Percentiles rank a stretch among this genome's conserved stretches.
These are phyloP conservation scores for Globisporangium irregulare DNA, from an alignment of 352 stramenopile species.

Conservation along the genomic window DNA sequence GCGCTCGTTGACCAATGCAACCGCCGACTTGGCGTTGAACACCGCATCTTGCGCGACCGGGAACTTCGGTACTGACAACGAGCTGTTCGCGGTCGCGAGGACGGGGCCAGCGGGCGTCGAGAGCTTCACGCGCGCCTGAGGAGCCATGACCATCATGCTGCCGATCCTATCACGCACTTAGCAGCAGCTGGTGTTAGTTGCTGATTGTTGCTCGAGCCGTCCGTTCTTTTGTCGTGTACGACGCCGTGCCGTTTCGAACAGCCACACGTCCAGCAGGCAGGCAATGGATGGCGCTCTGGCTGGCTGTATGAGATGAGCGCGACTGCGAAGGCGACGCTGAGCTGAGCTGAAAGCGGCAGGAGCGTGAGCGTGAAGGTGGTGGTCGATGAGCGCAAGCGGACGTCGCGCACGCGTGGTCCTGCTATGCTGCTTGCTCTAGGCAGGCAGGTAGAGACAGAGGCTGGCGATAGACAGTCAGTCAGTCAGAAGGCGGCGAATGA, in stretches of 20 bases:
- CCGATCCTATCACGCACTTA: not conserved
- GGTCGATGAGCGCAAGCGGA: not conserved
- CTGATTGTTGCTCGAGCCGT: not conserved
- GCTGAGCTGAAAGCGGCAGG: not conserved
- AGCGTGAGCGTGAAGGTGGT: not conserved
- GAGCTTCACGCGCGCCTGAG: slow-evolving; percentile 6
- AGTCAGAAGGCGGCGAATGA: not conserved
- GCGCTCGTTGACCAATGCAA: slow-evolving; percentile 75
- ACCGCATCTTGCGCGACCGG: slow-evolving; percentile 8
- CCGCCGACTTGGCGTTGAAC: slow-evolving; percentile 55
- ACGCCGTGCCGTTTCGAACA: not conserved
- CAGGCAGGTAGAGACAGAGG: not conserved
- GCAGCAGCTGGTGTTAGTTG: not conserved
- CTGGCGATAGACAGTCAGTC: not conserved
- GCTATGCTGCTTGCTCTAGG: not conserved
- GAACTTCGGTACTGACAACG: not conserved
- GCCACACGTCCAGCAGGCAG: not conserved
- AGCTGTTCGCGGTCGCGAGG: not conserved
- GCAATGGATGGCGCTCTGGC: not conserved
- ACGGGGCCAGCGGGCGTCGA: not conserved
- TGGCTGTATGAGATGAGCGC: no score
- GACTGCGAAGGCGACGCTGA: not conserved
- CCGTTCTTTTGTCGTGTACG: not conserved
- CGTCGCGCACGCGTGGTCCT: not conserved
- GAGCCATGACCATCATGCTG: slow-evolving; percentile 18